Evolutionary conservation across 148 eudicot genomes (phyloP).

Genomic region (Diospyros kaki): DNA sequence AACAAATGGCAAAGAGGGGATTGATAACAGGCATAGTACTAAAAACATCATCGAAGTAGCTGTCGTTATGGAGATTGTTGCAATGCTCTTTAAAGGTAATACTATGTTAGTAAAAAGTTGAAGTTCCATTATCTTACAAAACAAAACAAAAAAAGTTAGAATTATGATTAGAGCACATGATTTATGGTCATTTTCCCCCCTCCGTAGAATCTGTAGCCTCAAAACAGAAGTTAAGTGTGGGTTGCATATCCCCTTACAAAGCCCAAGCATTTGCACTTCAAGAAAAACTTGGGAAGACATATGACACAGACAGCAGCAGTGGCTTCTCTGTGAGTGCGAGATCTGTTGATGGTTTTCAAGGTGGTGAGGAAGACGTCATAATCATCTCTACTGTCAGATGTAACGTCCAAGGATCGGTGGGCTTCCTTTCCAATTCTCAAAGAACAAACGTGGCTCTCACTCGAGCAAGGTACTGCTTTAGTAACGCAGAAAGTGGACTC

Average conservation of each 20-base stretch:
- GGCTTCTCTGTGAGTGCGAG: conserved; percentile 56
- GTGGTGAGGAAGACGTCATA: conserved; percentile 69
- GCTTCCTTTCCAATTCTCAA: conserved; percentile 62
- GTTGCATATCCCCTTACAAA: conserved; percentile 61
- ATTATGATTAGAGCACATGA: too few relatives aligned
- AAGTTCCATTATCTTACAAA: background rate
- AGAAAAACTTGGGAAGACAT: conserved; percentile 26
- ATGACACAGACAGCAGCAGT: conserved; percentile 25
- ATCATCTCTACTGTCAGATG: conserved; percentile 65
- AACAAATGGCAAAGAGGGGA: conserved; percentile 26
- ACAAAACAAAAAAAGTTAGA: background rate
- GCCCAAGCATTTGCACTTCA: conserved; percentile 49
- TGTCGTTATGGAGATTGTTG: conserved; percentile 34
- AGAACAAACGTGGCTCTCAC: conserved; percentile 78
- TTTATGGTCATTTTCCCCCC: background rate
- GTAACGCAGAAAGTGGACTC: background rate
- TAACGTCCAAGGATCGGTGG: conserved; percentile 51
- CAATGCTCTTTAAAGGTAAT: conserved; percentile 36
- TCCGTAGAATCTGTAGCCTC: conserved; percentile 21
- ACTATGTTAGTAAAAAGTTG: background rate
- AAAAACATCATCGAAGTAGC: conserved; percentile 46
- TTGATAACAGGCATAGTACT: conserved; percentile 27
- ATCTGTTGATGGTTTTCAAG: conserved; percentile 83
- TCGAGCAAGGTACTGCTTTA: conserved; percentile 49
- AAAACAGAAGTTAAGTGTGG: conserved; percentile 39